These are phyloP conservation scores for Nemania serpens DNA, from an alignment of 2,329 filamentous ascomycete genomes.

Conservation along the genomic window DNA sequence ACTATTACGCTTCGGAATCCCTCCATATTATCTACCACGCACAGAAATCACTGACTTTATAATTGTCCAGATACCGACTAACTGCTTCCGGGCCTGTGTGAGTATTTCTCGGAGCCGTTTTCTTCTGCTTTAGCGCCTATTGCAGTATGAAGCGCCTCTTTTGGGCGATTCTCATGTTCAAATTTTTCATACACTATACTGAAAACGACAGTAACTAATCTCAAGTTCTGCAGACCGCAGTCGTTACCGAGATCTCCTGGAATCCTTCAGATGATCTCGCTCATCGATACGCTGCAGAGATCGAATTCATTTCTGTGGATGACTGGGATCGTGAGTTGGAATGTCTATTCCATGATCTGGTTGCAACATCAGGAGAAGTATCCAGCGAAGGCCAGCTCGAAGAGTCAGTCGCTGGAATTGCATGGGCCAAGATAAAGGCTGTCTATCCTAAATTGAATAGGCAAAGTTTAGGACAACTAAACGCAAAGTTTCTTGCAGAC, in stretches of 20 bases:
- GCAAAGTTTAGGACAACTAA: constrained; percentile 20
- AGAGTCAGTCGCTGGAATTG: constrained; percentile 50
- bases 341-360: constrained; percentile 54
- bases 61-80: constrained; percentile 39
- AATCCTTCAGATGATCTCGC: constrained; percentile 50
- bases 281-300: constrained; percentile 54
- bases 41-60: too few relatives aligned
- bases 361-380: constrained; percentile 46
- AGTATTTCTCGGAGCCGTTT: too few relatives aligned
- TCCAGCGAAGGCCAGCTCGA: constrained; percentile 44
- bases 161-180: too few relatives aligned
- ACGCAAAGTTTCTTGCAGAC: constrained; percentile 48
- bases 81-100: constrained; percentile 61
- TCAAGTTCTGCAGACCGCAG: constrained; percentile 49
- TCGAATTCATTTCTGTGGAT: constrained; percentile 58
- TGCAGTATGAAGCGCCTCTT: too few relatives aligned
- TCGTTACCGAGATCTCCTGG: constrained; percentile 63
- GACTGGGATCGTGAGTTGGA: constrained; percentile 60
- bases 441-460: constrained; percentile 40
- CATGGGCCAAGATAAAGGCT: constrained; percentile 48
- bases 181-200: too few relatives aligned
- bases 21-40: too few relatives aligned
- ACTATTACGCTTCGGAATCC: too few relatives aligned
- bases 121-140: too few relatives aligned
- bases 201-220: too few relatives aligned